A percentile compares a stretch with the other conserved stretches of the same genome.
Conservation (phyloP, 441 rosid genomes). For the Populus hybrid region DNA sequence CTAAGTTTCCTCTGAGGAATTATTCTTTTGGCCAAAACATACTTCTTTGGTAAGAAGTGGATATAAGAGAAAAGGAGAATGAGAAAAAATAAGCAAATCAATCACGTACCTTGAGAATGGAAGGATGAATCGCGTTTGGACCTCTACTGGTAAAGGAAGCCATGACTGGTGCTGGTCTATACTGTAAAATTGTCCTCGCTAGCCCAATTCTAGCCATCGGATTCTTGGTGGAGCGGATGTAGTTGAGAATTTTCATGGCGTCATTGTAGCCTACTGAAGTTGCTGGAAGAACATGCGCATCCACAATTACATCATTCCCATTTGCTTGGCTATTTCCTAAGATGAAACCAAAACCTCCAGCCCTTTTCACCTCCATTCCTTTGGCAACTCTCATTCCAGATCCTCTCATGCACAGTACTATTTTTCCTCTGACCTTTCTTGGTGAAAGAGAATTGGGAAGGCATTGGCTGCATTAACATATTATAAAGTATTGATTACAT, state of each 20-base stretch:
- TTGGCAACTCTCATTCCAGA: slow-evolving; percentile 43
- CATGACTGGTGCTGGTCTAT: slow-evolving; percentile 54
- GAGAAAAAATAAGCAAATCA: background rate
- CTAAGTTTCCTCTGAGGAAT: background rate
- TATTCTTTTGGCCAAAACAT: background rate
- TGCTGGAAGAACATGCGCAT: slow-evolving; percentile 57
- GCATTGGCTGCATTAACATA: slow-evolving; percentile 50
- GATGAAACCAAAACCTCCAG: slow-evolving; percentile 69
- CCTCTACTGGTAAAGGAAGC: slow-evolving; percentile 57
- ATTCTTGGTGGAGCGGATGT: slow-evolving; percentile 46
- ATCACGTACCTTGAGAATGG: slow-evolving; percentile 52
- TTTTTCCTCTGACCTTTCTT: slow-evolving; percentile 59
- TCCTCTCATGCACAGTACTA: slow-evolving; percentile 67
- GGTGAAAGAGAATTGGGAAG: slow-evolving; percentile 49
- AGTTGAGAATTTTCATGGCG: slow-evolving; percentile 37
- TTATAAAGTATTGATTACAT: no score
- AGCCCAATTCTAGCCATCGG: slow-evolving; percentile 42
- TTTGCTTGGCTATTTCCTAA: slow-evolving; percentile 36
- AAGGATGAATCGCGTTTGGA: slow-evolving; percentile 44
- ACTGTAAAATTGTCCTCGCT: slow-evolving; percentile 37
- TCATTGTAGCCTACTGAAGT: slow-evolving; percentile 31
- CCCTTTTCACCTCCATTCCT: slow-evolving; percentile 71
- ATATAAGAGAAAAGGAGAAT: background rate
- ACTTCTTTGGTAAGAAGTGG: background rate
- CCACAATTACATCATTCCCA: slow-evolving; percentile 27